A percentile compares a stretch with the other conserved stretches of the same genome.
Evolutionary conservation across 2,329 filamentous ascomycete genomes (phyloP).

Genomic region (Pestalotiopsis sp.): DNA sequence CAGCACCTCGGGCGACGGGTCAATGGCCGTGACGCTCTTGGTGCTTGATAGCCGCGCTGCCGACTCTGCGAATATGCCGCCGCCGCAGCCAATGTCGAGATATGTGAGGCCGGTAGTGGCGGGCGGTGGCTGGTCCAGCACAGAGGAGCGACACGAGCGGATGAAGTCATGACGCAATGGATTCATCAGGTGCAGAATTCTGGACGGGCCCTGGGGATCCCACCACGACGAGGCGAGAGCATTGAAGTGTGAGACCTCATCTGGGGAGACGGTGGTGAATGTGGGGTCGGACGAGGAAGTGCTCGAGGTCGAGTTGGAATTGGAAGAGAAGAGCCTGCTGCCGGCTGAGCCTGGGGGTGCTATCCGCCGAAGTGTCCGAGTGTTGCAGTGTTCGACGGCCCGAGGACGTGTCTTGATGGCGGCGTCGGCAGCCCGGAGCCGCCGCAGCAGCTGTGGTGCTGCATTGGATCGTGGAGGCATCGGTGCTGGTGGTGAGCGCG

Average conservation of each 20-base stretch:
- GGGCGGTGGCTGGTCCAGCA: conserved; percentile 41
- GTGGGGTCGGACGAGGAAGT: conserved; percentile 27
- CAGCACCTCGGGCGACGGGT: conserved; percentile 75
- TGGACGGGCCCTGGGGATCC: conserved; percentile 91
- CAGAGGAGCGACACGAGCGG: conserved; percentile 65
- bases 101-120: conserved; percentile 59
- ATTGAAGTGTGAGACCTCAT: conserved; percentile 93
- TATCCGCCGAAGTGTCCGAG: neutral
- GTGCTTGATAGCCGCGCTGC: conserved; percentile 71
- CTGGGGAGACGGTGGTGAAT: conserved; percentile 77
- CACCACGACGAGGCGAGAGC: conserved; percentile 93
- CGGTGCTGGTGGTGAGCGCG: conserved; percentile 3
- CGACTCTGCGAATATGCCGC: conserved; percentile 93
- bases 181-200: conserved; percentile 97
- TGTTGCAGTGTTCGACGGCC: neutral
- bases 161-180: conserved; percentile 95
- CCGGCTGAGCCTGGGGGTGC: neutral
- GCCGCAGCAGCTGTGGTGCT: conserved; percentile 14
- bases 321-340: conserved; percentile 8
- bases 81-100: conserved; percentile 93
- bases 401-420: neutral
- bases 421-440: conserved; percentile 10
- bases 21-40: conserved; percentile 71
- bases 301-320: conserved; percentile 7
- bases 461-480: conserved; percentile 21